Evolutionary conservation across 2,329 filamentous ascomycete species (phyloP), one percentile per base, ranked within the genome.

Genomic region (Chalaropsis ovoidea): DNA sequence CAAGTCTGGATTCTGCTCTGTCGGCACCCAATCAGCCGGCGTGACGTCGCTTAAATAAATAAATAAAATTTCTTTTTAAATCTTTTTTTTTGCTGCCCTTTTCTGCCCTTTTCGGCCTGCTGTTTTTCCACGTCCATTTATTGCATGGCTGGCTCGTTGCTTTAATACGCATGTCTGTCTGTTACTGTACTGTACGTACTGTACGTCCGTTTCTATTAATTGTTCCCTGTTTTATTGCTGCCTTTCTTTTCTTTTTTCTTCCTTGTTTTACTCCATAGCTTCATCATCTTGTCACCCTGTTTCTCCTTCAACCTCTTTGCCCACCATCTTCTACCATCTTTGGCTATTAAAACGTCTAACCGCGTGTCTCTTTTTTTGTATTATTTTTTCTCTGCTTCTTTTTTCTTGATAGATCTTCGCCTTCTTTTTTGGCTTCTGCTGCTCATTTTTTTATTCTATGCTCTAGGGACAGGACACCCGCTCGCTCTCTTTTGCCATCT

Each of bases 31-130:
- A 58, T 13, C 11, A n/a, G 2, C 22, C 49, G 60, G 17, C 60
- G 65, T 66, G 65, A 66, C 65, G 65, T 66, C 65, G 65, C 65
- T 66, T 66, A 66, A 66, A 62, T 42, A 31, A n/a, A n/a, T n/a
- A n/a, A n/a, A n/a, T n/a, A n/a, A n/a, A n/a, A n/a, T n/a, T n/a
- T n/a, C n/a, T n/a, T n/a, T n/a, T n/a, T n/a, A n/a, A n/a, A n/a
- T n/a, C 11, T 17, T 6, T 63, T 63, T 47, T 31, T 47, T 63
- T 49, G 3, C 15, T 63, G n/a, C 15, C 24, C 17, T 63, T 27
- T 54, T 64, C 47, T 64, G 19, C 31, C 19, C 47, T 54, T 19
- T 63, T 56, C 15, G 8, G 52, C 27, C 17, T 58, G 13, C 52
- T 15, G 43, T n/a, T 47, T 47, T 19, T 47, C n/a, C 10, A 19